Evolutionary conservation across 495 filamentous ascomycete genomes (phyloP), one percentile per base, ranked within the genome.

Genomic region (Tuber brumale): DNA sequence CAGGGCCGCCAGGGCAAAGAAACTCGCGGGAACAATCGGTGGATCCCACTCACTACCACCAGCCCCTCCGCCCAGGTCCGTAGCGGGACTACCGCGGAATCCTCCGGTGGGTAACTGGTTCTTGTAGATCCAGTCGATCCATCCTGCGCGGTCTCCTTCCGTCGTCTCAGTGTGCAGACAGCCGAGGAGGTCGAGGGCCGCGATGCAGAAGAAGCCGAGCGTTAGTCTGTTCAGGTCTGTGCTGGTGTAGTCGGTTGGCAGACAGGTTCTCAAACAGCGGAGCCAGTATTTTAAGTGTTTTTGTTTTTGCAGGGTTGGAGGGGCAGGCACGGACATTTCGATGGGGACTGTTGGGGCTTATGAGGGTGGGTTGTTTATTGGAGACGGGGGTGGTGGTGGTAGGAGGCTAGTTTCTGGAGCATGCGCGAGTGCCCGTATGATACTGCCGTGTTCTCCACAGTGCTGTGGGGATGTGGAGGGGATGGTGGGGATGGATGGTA

Each of bases 251-350:
- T 89, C 87, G 72, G 88, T 86, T 1, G 95, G 95, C 7, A 99
- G 90, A 70, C 90, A 87, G 48, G 93, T 91, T 80, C 91, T 93
- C 69, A 95, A 88, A 79, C 94, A 97, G 82, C 94, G 90, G 76
- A 93, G 89, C 91, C 95, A 98, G 87, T 97, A 99, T 82, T 91
- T 93, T 82, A 95, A 86, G 84, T 99, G 95, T 70, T 87, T 89
- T 41, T 89, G 87, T 72, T 89, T 90, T 82, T 93, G 88, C 82
- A 95, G 89, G 41, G 83, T 81, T 61, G 88, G 85, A 0, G 81
- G 69, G 42, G 77, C 43, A 18, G 83, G 74, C 82, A 86, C 76
- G 8, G 80, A 75, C 80, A 81, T 82, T 73, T 81, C 70, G 69
- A 78, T 75, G 42, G 57, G 14, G 57, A 71, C 72, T 69, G 43